phyloP scores from a whole-genome alignment of 2,329 filamentous ascomycete genomes.

The Alternaria viburni region DNA sequence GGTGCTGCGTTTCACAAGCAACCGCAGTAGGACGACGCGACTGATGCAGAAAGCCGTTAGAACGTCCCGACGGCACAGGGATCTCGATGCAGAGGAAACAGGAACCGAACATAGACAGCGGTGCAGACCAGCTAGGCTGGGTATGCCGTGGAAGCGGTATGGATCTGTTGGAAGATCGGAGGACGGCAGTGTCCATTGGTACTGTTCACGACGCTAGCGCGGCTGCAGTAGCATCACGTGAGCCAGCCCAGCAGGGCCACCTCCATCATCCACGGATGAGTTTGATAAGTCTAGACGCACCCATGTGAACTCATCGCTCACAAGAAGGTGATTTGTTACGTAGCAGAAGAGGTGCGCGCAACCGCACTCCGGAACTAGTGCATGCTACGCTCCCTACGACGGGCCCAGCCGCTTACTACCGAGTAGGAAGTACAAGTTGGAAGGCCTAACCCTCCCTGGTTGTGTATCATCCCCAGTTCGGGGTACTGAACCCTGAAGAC shows the following conservation, averaged over 20 bases:
- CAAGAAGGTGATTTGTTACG: neutral
- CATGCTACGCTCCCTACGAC: constrained; percentile 8
- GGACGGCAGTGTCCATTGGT: neutral
- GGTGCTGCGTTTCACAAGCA: constrained; percentile 7
- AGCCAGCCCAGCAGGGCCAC: neutral
- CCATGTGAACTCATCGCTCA: neutral
- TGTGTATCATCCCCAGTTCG: neutral
- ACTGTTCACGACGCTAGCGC: constrained; percentile 2
- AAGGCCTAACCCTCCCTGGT: neutral
- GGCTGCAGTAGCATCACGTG: constrained; percentile 7
- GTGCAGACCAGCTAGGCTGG: neutral
- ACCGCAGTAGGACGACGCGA: constrained; percentile 9
- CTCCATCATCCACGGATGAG: neutral
- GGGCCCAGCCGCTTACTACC: constrained; percentile 7
- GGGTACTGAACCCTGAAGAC: neutral
- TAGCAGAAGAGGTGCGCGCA: neutral
- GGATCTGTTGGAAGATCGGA: neutral
- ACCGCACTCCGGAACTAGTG: constrained; percentile 13
- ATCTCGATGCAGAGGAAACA: neutral
- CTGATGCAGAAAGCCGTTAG: neutral
- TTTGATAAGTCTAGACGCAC: neutral
- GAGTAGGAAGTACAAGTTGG: constrained; percentile 4
- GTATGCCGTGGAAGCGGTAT: neutral
- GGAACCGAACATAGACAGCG: neutral
- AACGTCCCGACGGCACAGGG: neutral